phyloP scores from a whole-genome alignment of 106 monocot genomes.

The Dendrobium nobile region DNA sequence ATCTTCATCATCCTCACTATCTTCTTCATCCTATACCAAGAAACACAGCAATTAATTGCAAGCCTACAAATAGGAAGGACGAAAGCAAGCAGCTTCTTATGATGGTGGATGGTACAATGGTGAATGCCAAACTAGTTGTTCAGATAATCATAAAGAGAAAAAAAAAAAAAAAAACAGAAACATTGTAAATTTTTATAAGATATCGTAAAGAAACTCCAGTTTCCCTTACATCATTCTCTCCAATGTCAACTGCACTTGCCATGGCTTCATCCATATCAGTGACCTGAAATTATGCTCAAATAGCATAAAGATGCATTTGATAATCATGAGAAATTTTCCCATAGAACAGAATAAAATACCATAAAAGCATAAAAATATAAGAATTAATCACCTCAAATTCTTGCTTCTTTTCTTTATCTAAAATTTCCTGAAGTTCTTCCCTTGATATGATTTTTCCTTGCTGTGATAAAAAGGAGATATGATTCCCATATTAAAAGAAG shows the following conservation, averaged over 20 bases:
- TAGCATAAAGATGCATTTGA: not conserved
- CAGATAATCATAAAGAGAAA: not conserved
- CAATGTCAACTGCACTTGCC: conserved; percentile 97
- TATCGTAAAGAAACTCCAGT: not conserved
- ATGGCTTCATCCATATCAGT: conserved; percentile 84
- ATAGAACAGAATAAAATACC: not conserved
- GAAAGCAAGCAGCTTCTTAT: not conserved
- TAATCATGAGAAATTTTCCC: not conserved
- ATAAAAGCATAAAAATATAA: not conserved
- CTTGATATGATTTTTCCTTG: conserved; percentile 69
- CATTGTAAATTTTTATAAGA: not conserved
- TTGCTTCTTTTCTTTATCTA: conserved; percentile 71
- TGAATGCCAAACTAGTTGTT: not conserved
- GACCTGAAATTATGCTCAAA: conserved; percentile 26
- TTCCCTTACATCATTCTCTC: conserved; percentile 75
- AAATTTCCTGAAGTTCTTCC: conserved; percentile 61
- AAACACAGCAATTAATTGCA: not conserved
- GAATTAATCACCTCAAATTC: conserved; percentile 61
- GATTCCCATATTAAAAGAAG: not conserved
- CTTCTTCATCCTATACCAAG: conserved; percentile 57
- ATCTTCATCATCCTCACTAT: conserved; percentile 71
- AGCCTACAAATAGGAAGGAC: too few species aligned
- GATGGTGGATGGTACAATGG: not conserved
- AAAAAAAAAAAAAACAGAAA: not conserved
- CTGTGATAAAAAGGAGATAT: conserved; percentile 23